Base-by-base conservation (phyloP, 179 eudicot species). In the Sideroxylon spinosum region DNA sequence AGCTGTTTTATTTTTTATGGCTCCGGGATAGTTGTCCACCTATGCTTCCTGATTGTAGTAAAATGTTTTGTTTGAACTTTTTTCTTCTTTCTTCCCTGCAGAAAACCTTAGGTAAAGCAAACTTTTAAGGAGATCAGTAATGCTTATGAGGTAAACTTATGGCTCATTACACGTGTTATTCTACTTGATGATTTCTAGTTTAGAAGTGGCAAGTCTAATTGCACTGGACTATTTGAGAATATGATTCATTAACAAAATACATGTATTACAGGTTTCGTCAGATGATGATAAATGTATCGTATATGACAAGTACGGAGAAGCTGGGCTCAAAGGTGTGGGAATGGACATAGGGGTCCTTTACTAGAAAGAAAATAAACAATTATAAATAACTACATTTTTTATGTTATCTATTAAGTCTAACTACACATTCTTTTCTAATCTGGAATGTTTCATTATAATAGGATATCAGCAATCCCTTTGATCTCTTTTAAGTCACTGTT, bases 211-310 rank as follows among this genome's bases (percentile, higher is more conserved):
- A 20, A 50, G 73, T n/a, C 19, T 20, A 37, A 25, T 22, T 25
- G 29, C 55, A 26, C 7, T 55, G 19, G 29, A 23, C 50, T 59
- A 57, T 68, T 67, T 46, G 49, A 59, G 60, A 62, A 22, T 44
- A 65, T 75, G 37, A 76, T 72, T 77, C 32, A 72, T 25, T 65
- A 32, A 23, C 66, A 32, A 28, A 28, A 25, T 10, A 10, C 12
- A 1, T 50, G 28, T 63, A 76, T 23, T 57, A 81, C 91, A 95
- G 98, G 98, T 93, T 70, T 86, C 93, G 71, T 93, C 97, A 28
- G 99, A 95, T 83, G 99, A 95, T 86, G 98, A 95, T 85, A 95
- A 93, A 83, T 94, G 97, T 75, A 88, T 98, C 52, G 91, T 95
- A 78, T 95, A 95, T 79, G 99, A 95, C 80, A 88, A 77, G 80